A percentile compares a stretch with the other conserved stretches of the same genome.
phyloP scores from a whole-genome alignment of 331 rosid genomes.

The Quercus tomentella region DNA sequence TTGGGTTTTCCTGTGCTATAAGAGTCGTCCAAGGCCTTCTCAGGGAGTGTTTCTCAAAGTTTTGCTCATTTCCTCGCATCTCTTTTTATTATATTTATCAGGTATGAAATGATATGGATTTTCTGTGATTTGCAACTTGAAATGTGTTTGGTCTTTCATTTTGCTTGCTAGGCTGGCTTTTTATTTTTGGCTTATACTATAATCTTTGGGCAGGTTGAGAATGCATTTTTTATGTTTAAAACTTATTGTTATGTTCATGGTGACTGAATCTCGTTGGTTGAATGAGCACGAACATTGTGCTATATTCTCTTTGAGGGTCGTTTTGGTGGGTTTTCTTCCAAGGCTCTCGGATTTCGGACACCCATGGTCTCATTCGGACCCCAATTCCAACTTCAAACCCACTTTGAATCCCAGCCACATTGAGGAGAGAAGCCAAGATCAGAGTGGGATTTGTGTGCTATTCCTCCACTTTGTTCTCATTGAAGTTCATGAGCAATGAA shows the following conservation, averaged over 20 bases:
- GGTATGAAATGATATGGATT: slow-evolving; percentile 2
- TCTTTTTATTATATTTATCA: not conserved
- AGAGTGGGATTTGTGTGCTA: too few relatives aligned
- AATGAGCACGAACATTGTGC: not conserved
- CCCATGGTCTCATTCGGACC: too few relatives aligned
- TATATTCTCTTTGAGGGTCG: not conserved
- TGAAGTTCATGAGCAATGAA: too few relatives aligned
- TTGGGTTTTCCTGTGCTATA: slow-evolving; percentile 63
- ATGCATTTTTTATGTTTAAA: not conserved
- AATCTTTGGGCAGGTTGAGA: not conserved
- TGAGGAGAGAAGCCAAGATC: too few relatives aligned
- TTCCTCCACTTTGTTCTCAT: too few relatives aligned
- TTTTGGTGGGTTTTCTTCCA: too few relatives aligned
- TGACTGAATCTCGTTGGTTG: not conserved
- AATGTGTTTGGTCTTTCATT: not conserved
- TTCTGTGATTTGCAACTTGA: not conserved
- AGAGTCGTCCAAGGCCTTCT: slow-evolving; percentile 63
- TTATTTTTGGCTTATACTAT: not conserved
- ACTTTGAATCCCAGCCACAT: too few relatives aligned
- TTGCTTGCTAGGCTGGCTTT: too few relatives aligned
- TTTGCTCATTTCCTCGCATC: not conserved
- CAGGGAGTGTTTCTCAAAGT: not conserved
- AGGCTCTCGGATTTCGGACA: too few relatives aligned
- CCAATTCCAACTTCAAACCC: too few relatives aligned
- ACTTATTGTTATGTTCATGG: not conserved